Conservation (phyloP, 768 basidiomycete species). For the Chlorophyllum brunneum region DNA sequence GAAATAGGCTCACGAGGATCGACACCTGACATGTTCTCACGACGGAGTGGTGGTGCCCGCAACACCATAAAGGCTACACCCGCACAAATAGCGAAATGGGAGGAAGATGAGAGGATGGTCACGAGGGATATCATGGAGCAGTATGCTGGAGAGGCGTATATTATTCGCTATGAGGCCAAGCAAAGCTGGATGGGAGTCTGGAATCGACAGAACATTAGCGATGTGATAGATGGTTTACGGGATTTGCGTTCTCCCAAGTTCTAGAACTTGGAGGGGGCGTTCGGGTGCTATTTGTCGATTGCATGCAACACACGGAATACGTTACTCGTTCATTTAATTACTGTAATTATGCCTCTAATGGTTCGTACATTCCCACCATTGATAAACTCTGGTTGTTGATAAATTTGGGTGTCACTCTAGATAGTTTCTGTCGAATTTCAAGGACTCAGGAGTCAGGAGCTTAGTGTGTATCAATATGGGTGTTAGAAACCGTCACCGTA, state of each 20-base stretch:
- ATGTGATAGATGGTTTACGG: slow-evolving; percentile 26
- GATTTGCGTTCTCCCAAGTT: slow-evolving; percentile 19
- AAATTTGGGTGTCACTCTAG: no score
- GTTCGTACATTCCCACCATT: background rate
- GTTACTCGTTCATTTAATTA: background rate
- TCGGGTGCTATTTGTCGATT: background rate
- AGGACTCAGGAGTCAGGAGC: no score
- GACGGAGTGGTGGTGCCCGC: no score
- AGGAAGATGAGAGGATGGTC: background rate
- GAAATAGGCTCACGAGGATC: background rate
- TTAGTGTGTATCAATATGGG: background rate
- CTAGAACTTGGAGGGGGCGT: background rate
- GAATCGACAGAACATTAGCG: slow-evolving; percentile 22
- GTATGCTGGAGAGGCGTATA: slow-evolving; percentile 3
- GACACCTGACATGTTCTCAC: background rate
- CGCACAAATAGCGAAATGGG: background rate
- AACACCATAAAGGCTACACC: background rate
- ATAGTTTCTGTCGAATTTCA: no score
- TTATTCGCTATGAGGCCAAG: slow-evolving; percentile 11
- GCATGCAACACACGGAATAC: background rate
- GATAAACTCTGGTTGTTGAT: no score
- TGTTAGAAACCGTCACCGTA: background rate
- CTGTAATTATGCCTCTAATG: slow-evolving; percentile 4
- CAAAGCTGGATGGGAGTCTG: slow-evolving; percentile 27
- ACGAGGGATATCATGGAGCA: background rate